Base-by-base conservation (phyloP, 208 protist genomes). In the Crithidia brevicula region DNA sequence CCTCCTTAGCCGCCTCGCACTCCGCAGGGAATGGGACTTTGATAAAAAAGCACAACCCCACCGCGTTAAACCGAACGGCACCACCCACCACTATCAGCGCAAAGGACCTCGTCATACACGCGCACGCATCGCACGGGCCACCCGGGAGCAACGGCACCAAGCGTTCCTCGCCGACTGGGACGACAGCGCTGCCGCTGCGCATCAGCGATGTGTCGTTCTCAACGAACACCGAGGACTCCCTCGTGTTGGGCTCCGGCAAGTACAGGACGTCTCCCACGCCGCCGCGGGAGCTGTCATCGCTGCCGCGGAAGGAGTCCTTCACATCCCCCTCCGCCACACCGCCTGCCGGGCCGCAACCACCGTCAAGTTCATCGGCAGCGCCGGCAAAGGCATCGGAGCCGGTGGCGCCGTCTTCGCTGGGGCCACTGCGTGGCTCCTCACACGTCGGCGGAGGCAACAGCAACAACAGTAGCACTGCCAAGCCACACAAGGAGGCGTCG, bases 271-370 rank as follows among this genome's bases (percentile, higher is more conserved):
- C 56, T 16, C 27, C 54, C 4, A 28, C 28, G 11, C 36, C 54
- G 25, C 40, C 36, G 18, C 56, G 40, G 25, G 40, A 62, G 15
- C 16, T 62, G 38, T 50, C 53, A 7, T 28, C 36, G 4, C 34
- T 31, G 53, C 46, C 56, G 40, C 36, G 40, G 23, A 18, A 38
- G 15, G 56, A 62, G 23, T 47, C 56, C 15, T n/a, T 62, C 9
- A 28, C 23, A 27, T 62, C 40, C 25, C 7, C 28, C 43, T 28
- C 38, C 23, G 40, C 42, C 2, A 38, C 57, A 28, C 42, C 57
- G 2, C 16, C 42, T 10, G 20, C 43, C 4, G 16, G n/a, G 7
- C 31, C 33, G 10, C 13, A 3, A n/a, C 33, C 40, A 10, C 30
- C 57, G 1, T 52, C 57, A n/a, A n/a, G n/a, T n/a, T n/a, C n/a